Evolutionary conservation across 169 alveolate species (phyloP).

Genomic region (Plasmodium malariae): DNA sequence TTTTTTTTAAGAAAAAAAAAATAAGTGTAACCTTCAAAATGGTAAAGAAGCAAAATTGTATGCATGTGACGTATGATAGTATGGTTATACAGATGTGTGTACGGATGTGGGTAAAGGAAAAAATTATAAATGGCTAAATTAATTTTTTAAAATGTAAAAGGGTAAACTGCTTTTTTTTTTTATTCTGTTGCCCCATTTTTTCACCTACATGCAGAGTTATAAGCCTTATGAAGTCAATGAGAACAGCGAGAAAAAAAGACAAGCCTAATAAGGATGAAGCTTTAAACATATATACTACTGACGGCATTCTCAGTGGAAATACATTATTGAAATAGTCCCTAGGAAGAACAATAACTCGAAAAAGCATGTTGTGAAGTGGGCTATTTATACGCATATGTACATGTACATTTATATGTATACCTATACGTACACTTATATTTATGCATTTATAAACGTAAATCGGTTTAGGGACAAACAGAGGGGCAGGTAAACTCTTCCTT

Average conservation of each 20-base stretch:
- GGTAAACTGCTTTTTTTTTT: neutral
- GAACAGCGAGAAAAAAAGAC: conserved; percentile 49
- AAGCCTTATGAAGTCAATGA: conserved; percentile 38
- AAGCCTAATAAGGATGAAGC: conserved; percentile 26
- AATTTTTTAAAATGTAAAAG: neutral
- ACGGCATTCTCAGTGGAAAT: neutral
- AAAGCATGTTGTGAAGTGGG: neutral
- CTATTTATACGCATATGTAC: neutral
- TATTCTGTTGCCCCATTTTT: too few relatives aligned
- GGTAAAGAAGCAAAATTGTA: neutral
- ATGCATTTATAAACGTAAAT: neutral
- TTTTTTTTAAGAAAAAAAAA: conserved; percentile 27
- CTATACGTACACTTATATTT: neutral
- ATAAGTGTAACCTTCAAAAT: conserved; percentile 27
- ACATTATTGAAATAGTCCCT: conserved; percentile 43
- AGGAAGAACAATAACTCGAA: neutral
- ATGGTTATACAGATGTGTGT: neutral
- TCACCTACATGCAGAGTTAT: conserved; percentile 48
- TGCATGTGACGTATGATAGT: neutral
- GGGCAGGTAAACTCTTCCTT: too few relatives aligned
- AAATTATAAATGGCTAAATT: neutral
- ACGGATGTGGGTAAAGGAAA: neutral
- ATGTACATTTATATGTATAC: neutral
- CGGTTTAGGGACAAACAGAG: too few relatives aligned
- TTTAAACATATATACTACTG: neutral